These are phyloP conservation scores for Lenzites betulinus DNA, from an alignment of 768 basidiomycete genomes.

Conservation along the genomic window DNA sequence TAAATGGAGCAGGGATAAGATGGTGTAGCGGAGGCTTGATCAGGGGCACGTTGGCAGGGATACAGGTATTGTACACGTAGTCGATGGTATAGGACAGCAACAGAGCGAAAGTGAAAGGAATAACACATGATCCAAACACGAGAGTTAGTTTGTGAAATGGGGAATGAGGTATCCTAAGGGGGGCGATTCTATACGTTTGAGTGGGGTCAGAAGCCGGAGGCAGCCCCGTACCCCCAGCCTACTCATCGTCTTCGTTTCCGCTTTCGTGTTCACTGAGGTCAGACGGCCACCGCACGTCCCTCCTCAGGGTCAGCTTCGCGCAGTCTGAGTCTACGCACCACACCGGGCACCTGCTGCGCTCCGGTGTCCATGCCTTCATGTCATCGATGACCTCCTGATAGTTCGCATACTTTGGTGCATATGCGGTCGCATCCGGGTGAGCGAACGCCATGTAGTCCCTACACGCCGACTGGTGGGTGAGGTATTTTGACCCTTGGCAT, in stretches of 20 bases:
- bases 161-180: too few species aligned
- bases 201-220: too few species aligned
- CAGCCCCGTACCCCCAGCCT: too few species aligned
- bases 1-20: not conserved
- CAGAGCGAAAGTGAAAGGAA: too few species aligned
- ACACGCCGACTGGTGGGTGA: not conserved
- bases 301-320: not conserved
- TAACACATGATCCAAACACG: too few species aligned
- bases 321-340: not conserved
- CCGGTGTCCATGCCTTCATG: slow-evolving; percentile 1
- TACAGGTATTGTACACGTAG: too few species aligned
- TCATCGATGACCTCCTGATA: not conserved
- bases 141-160: too few species aligned
- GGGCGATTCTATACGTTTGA: too few species aligned
- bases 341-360: not conserved
- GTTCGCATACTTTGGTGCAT: not conserved
- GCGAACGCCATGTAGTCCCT: not conserved
- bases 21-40: not conserved
- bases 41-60: too few species aligned
- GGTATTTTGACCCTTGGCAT: not conserved
- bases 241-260: too few species aligned
- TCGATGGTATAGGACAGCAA: too few species aligned
- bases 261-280: too few species aligned
- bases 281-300: not conserved
- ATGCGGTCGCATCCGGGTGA: not conserved